Percentiles rank a stretch among this genome's conserved stretches.
phyloP scores from a whole-genome alignment of 257 asterid species.

The Thymus mandschuricus region DNA sequence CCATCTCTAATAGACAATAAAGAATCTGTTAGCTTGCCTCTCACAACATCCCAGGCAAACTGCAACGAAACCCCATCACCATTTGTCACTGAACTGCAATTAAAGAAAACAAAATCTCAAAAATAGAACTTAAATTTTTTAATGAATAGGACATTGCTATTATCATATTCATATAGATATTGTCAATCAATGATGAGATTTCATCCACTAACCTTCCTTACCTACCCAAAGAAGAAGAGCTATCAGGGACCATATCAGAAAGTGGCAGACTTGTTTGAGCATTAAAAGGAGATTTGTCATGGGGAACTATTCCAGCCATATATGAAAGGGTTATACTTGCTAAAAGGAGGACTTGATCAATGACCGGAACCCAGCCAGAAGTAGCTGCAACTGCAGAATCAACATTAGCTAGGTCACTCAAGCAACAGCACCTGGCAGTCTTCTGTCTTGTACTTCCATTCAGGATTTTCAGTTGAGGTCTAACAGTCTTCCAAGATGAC shows the following conservation, averaged over 20 bases:
- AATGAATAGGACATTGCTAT: constrained; percentile 5
- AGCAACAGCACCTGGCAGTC: constrained; percentile 49
- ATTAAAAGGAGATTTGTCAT: constrained; percentile 39
- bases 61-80: constrained; percentile 49
- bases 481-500: constrained; percentile 36
- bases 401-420: constrained; percentile 59
- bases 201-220: constrained; percentile 70
- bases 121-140: constrained; percentile 14
- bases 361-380: constrained; percentile 66
- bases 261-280: constrained; percentile 38
- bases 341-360: constrained; percentile 77
- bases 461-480: constrained; percentile 34
- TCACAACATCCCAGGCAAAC: constrained; percentile 83
- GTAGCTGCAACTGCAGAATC: constrained; percentile 46
- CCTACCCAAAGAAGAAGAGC: constrained; percentile 82
- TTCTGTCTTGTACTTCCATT: constrained; percentile 35
- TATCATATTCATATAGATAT: constrained; percentile 27
- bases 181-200: constrained; percentile 35
- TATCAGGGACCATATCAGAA: constrained; percentile 46
- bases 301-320: constrained; percentile 76
- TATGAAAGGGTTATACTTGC: constrained; percentile 71
- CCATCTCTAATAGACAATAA: constrained; percentile 48
- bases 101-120: constrained; percentile 24
- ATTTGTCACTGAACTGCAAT: constrained; percentile 51
- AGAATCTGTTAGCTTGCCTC: constrained; percentile 71